Conservation (phyloP, 1,284 basidiomycete species). For the Limonomyces culmigenus region DNA sequence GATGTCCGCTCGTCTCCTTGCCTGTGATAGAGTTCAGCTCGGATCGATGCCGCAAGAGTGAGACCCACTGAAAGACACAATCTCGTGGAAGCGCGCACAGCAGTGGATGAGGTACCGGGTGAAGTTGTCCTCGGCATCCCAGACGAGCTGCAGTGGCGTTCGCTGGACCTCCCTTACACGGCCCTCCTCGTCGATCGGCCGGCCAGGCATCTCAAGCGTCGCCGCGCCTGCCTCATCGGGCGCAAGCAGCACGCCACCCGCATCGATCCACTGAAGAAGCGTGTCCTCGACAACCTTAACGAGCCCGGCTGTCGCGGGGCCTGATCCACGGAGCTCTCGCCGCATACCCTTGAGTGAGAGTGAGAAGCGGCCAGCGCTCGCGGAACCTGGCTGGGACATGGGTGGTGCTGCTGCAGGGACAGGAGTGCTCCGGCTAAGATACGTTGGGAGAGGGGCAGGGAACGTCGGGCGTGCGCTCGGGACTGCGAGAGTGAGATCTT, state of each 20-base stretch:
- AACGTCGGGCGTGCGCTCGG: conserved; percentile 41
- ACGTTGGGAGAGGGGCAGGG: conserved; percentile 54
- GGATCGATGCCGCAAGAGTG: conserved; percentile 1
- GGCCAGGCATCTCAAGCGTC: conserved; percentile 19
- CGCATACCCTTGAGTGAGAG: conserved; percentile 60
- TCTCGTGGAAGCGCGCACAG: conserved; percentile 57
- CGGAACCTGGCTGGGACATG: conserved; percentile 27
- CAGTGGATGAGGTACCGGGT: conserved; percentile 67
- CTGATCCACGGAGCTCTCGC: conserved; percentile 33
- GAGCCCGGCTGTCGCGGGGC: conserved; percentile 39
- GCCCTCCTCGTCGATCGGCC: conserved; percentile 27
- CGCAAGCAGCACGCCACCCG: conserved; percentile 34
- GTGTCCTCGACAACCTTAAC: conserved; percentile 51
- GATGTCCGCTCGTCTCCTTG: conserved; percentile 42
- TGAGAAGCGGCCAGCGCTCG: conserved; percentile 60
- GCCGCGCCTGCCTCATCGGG: conserved; percentile 23
- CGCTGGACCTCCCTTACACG: conserved; percentile 42
- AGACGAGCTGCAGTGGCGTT: conserved; percentile 49
- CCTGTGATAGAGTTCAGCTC: conserved; percentile 21
- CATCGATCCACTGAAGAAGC: conserved; percentile 40
- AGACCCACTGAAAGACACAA: conserved; percentile 60
- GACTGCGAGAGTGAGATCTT: conserved; percentile 30
- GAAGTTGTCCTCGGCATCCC: conserved; percentile 52
- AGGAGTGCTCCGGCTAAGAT: conserved; percentile 39
- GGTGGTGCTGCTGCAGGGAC: conserved; percentile 27